Evolutionary conservation across 257 asterid species (phyloP), one percentile per base, ranked within the genome.

Genomic region (Galeopsis tetrahit): DNA sequence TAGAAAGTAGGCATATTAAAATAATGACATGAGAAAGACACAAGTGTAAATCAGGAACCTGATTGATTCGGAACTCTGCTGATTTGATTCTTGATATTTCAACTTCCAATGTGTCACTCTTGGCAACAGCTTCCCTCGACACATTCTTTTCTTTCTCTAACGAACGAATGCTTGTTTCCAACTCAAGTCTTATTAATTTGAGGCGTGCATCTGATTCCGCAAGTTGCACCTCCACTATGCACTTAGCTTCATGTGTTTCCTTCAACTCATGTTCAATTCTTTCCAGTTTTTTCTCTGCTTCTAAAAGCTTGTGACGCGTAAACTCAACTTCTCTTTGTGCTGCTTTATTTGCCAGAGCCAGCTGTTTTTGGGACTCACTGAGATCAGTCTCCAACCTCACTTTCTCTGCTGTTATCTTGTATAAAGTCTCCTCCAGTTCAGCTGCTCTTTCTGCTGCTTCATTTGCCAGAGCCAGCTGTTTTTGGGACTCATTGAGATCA

Each of bases 21-120:
- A 1, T 21, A 10, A 44, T 44, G 42, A 56, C n/a, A 69, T 43
- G 43, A 21, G 28, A 21, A 21, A 21, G 28, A 53, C 21, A 51
- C 36, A 40, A 40, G 11, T 17, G 71, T 66, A 59, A 11, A 11
- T 55, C 10, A 77, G 77, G 34, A 48, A 88, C 97, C 95, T 89
- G 89, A 80, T 79, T 84, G 75, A 77, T 76, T 76, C 85, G 82
- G 77, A 90, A 59, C 82, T 89, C 90, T 34, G 82, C 71, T 69
- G 88, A 72, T 73, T 88, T 88, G 84, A 79, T 66, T 79, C 75
- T 78, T 55, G 84, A 79, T 46, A 85, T 79, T 64, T 88, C 91
- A 68, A 48, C 66, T 59, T 88, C 89, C 43, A 88, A 62, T 59
- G 62, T 68, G 69, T 71, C 72, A 53, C 84, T 76, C 79, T 80